phyloP scores from a whole-genome alignment of 257 asterid genomes.

The Buddleja alternifolia region DNA sequence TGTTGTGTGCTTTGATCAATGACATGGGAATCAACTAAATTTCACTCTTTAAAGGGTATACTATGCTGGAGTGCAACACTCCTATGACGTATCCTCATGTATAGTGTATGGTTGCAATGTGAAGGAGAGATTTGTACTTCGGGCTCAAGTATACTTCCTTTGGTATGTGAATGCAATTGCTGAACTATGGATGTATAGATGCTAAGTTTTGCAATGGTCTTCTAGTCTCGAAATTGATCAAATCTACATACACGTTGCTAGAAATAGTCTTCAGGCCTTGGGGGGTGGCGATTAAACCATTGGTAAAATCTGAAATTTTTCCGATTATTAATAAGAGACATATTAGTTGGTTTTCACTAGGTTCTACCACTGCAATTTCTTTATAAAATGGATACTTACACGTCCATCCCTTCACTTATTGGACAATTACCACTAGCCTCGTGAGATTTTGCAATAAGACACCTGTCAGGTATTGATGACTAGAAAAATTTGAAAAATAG shows the following conservation, averaged over 20 bases:
- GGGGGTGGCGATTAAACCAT: no score
- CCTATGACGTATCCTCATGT: background rate
- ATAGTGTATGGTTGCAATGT: background rate
- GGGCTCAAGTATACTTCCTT: conserved; percentile 7
- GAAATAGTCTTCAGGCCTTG: background rate
- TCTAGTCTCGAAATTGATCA: conserved; percentile 3
- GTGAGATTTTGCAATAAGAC: no score
- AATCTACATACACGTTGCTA: background rate
- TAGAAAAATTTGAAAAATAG: no score
- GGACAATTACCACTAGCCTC: no score
- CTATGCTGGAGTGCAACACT: no score
- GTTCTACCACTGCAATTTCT: no score
- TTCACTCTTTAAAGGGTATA: background rate
- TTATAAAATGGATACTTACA: no score
- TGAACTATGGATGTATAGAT: background rate
- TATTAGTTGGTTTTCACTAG: no score
- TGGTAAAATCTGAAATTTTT: no score
- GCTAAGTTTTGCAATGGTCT: background rate
- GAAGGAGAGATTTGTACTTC: background rate
- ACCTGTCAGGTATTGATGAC: no score
- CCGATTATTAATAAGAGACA: no score
- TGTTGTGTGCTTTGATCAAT: conserved; percentile 1
- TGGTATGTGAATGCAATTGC: conserved; percentile 6
- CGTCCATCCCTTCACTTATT: no score
- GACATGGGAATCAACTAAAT: background rate